Evolutionary conservation across 148 eudicot species (phyloP).

Genomic region (Bassia scoparia): DNA sequence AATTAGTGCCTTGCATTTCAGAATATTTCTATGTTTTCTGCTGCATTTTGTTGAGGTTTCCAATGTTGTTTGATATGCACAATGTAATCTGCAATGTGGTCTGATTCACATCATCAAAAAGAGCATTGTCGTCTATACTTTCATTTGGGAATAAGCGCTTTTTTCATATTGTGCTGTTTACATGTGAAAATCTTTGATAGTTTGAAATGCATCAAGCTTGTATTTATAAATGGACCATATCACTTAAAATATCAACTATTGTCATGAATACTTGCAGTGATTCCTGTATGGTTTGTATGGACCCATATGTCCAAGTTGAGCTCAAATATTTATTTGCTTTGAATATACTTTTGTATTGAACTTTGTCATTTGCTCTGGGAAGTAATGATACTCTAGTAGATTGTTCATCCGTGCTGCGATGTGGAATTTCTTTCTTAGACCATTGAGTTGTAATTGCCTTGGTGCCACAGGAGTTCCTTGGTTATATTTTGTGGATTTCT

Average conservation of each 20-base stretch:
- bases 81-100: neutral
- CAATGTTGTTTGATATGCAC: neutral
- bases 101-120: neutral
- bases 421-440: too few relatives aligned
- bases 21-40: neutral
- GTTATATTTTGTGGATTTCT: too few relatives aligned
- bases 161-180: neutral
- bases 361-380: too few relatives aligned
- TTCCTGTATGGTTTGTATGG: neutral
- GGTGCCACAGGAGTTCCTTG: too few relatives aligned
- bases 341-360: too few relatives aligned
- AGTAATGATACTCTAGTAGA: too few relatives aligned
- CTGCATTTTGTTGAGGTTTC: neutral
- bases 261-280: neutral
- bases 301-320: neutral
- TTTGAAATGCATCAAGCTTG: neutral
- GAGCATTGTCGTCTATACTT: neutral
- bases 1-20: neutral
- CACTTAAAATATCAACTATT: neutral
- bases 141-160: neutral
- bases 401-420: too few relatives aligned
- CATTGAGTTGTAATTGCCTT: too few relatives aligned
- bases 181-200: neutral
- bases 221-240: neutral
- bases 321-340: neutral